Percentiles rank a stretch among this genome's conserved stretches.
Conservation (phyloP, 2,329 filamentous ascomycete genomes). For the Beauveria bassiana region DNA sequence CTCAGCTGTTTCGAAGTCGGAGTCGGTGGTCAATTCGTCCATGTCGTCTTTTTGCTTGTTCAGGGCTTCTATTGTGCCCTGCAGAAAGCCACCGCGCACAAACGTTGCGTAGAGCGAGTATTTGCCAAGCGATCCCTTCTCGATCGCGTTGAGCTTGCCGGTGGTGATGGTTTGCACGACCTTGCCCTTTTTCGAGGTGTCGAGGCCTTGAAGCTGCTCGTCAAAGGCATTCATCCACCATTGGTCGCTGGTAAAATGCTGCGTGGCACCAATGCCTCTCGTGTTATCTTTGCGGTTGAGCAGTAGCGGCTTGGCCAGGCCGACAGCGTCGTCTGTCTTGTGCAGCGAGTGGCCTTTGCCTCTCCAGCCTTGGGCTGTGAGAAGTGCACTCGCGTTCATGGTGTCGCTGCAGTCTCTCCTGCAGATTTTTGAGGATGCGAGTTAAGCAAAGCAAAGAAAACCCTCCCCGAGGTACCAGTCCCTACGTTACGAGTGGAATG, state of each 20-base stretch:
- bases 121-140: slow-evolving; percentile 42
- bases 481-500: neutral
- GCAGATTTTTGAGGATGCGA: neutral
- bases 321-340: slow-evolving; percentile 60
- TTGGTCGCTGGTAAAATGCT: slow-evolving; percentile 64
- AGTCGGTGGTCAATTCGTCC: slow-evolving; percentile 12
- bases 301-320: slow-evolving; percentile 75
- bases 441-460: neutral
- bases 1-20: slow-evolving; percentile 19
- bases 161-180: slow-evolving; percentile 48
- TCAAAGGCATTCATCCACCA: slow-evolving; percentile 98
- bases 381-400: slow-evolving; percentile 81
- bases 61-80: slow-evolving; percentile 53
- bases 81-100: slow-evolving; percentile 69
- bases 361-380: slow-evolving; percentile 83
- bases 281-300: slow-evolving; percentile 76
- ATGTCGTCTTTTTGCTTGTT: slow-evolving; percentile 15
- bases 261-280: slow-evolving; percentile 72
- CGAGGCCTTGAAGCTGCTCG: slow-evolving; percentile 74
- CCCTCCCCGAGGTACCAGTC: neutral
- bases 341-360: slow-evolving; percentile 85
- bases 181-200: slow-evolving; percentile 50
- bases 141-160: slow-evolving; percentile 48
- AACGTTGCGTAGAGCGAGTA: slow-evolving; percentile 76
- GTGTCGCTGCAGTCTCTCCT: neutral